These are phyloP conservation scores for Heliosperma pusillum DNA, from an alignment of 148 eudicot species.

Conservation along the genomic window DNA sequence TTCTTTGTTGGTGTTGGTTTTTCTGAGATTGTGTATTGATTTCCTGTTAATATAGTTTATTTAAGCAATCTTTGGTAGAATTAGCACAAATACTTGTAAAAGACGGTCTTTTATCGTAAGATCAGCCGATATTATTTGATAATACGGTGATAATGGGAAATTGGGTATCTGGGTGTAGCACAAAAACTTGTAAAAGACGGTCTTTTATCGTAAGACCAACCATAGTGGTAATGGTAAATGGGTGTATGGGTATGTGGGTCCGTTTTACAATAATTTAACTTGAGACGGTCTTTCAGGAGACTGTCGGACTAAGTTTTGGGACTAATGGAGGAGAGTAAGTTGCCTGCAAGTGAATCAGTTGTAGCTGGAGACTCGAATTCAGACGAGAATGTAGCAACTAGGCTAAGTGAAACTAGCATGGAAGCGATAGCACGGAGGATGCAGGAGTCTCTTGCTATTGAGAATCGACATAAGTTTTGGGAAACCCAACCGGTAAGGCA, in stretches of 20 bases:
- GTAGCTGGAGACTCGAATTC: conserved; percentile 26
- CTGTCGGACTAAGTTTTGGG: conserved; percentile 17
- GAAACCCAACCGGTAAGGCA: conserved; percentile 79
- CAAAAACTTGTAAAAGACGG: not conserved
- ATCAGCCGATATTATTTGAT: no score
- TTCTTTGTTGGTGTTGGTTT: not conserved
- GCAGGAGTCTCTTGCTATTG: conserved; percentile 60
- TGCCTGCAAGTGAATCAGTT: conserved; percentile 27
- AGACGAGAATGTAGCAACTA: conserved; percentile 30
- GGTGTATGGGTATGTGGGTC: not conserved
- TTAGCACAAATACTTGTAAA: not conserved
- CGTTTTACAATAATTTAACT: not conserved
- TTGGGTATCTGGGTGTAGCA: not conserved
- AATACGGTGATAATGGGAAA: no score
- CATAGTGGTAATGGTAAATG: not conserved
- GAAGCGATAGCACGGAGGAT: conserved; percentile 45
- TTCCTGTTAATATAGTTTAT: not conserved
- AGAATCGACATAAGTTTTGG: conserved; percentile 67
- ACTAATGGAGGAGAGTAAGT: conserved; percentile 40
- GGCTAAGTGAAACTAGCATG: conserved; percentile 29
- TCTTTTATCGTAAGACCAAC: not conserved
- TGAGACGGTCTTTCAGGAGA: not conserved
- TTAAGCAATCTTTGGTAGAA: not conserved
- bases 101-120: no score
- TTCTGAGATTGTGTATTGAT: not conserved